A percentile compares a stretch with the other conserved stretches of the same genome.
These are phyloP conservation scores for Didymosphaeria variabile DNA, from an alignment of 2,329 filamentous ascomycete genomes.

Conservation along the genomic window DNA sequence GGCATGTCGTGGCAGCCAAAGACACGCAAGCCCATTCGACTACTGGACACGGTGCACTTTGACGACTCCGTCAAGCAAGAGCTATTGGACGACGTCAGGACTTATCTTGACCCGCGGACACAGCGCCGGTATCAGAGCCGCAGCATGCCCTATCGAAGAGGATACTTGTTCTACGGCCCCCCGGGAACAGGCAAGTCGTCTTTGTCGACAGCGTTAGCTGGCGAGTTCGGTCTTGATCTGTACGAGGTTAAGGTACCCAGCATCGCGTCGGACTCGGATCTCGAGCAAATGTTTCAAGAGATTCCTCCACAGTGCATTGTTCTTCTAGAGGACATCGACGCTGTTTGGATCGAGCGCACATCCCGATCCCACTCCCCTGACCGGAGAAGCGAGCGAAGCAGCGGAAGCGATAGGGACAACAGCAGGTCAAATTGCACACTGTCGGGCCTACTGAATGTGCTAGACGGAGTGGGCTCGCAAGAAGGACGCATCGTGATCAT, in stretches of 20 bases:
- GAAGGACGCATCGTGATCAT: conserved; percentile 13
- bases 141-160: conserved; percentile 5
- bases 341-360: conserved; percentile 7
- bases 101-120: conserved; percentile 7
- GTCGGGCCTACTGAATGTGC: conserved; percentile 6
- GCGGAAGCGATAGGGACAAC: conserved; percentile 1
- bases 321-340: conserved; percentile 5
- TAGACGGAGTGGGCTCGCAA: conserved; percentile 9
- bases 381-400: neutral
- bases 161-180: conserved; percentile 2
- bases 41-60: conserved; percentile 8
- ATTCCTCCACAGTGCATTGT: conserved; percentile 9
- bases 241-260: conserved; percentile 10
- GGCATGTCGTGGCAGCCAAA: conserved; percentile 7
- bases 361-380: conserved; percentile 1
- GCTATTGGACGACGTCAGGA: conserved; percentile 3
- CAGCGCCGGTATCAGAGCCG: conserved; percentile 8
- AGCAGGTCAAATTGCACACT: conserved; percentile 1
- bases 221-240: conserved; percentile 4
- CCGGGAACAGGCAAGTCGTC: conserved; percentile 2
- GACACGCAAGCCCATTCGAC: conserved; percentile 5
- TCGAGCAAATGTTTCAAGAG: conserved; percentile 11
- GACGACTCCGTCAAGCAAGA: conserved; percentile 5
- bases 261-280: conserved; percentile 4
- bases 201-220: neutral